Percentiles rank a stretch among this genome's conserved stretches.
These are phyloP conservation scores for Conringia planisiliqua DNA, from an alignment of 345 rosid genomes.

Conservation along the genomic window DNA sequence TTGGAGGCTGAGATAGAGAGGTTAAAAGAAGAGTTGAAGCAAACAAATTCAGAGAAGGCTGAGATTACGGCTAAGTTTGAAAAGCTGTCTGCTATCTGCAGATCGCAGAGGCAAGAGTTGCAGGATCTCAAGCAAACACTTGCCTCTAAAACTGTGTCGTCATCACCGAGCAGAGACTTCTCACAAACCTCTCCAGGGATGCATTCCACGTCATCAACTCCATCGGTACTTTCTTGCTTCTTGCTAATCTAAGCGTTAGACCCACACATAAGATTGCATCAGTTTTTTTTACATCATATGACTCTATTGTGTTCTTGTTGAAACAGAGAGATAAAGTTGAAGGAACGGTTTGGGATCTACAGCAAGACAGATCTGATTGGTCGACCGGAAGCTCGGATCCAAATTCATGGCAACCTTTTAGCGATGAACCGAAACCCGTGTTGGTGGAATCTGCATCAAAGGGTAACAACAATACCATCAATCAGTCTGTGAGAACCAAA, in stretches of 20 bases:
- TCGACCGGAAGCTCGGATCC: conserved; percentile 44
- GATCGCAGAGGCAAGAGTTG: conserved; percentile 93
- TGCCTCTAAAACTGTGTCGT: conserved; percentile 48
- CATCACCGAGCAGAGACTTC: conserved; percentile 55
- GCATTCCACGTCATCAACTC: conserved; percentile 34
- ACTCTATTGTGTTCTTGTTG: conserved; percentile 15
- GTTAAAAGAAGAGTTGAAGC: conserved; percentile 76
- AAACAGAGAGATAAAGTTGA: conserved; percentile 44
- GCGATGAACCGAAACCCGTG: conserved; percentile 49
- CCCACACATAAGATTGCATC: not conserved
- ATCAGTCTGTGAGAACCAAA: conserved; percentile 56
- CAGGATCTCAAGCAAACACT: conserved; percentile 90
- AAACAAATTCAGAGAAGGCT: conserved; percentile 63
- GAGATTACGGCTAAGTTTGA: conserved; percentile 83
- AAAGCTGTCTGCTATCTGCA: conserved; percentile 90
- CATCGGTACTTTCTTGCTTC: conserved; percentile 42
- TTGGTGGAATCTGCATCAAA: conserved; percentile 42
- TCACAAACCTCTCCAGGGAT: conserved; percentile 42
- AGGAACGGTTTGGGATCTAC: conserved; percentile 38
- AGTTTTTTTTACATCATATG: not conserved
- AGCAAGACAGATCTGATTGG: conserved; percentile 53
- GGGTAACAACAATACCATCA: conserved; percentile 24
- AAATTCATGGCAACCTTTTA: conserved; percentile 78
- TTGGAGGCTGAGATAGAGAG: conserved; percentile 64
- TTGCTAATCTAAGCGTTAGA: not conserved